Evolutionary conservation across 345 rosid genomes (phyloP), one percentile per base, ranked within the genome.

Genomic region (Alliaria petiolata): DNA sequence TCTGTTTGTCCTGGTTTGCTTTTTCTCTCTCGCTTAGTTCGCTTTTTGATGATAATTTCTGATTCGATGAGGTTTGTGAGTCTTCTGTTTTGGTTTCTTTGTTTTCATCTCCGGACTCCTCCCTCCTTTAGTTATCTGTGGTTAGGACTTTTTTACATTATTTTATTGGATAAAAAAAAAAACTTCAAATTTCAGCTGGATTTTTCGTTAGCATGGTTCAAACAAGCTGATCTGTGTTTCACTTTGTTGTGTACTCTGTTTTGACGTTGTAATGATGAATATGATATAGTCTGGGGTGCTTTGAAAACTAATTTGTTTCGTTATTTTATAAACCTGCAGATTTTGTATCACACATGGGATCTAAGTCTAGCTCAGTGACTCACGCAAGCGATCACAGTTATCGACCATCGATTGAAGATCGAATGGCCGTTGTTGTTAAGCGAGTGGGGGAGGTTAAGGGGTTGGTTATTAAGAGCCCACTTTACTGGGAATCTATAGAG

Each of bases 401-500:
- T 59, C 16, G 13, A 59, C 47, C 19, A 38, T 59, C 64, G 12
- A 20, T 39, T 7, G 64, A 59, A 49, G 16, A 51, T 51, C 34
- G 5, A 42, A 61, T 61, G 51, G 50, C 39, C 12, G 14, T 39
- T 52, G 1, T 66, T 10, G 71, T 66, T 12, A 7, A 39, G 2
- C 39, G 30, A 39, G 51, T 66, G 2, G 61, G 51, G 1, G 51
- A 52, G 16, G 51, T 66, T 52, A 2, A 7, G 11, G 19, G 28
- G 14, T 4, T 66, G 60, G 50, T 52, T 66, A 5, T 5, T 26
- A 52, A 26, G 40, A 66, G 61, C 50, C 51, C 61, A 0, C 61
- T 66, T 7, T 52, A 66, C 40, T 66, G 61, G 71, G 61, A 26
- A 39, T 66, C 65, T 42, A 14, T 60, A 40, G 53, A 44, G 1